Evolutionary conservation across 805 yeast genomes (phyloP).

Genomic region (Sugiyamaella boreocaroliniensis): DNA sequence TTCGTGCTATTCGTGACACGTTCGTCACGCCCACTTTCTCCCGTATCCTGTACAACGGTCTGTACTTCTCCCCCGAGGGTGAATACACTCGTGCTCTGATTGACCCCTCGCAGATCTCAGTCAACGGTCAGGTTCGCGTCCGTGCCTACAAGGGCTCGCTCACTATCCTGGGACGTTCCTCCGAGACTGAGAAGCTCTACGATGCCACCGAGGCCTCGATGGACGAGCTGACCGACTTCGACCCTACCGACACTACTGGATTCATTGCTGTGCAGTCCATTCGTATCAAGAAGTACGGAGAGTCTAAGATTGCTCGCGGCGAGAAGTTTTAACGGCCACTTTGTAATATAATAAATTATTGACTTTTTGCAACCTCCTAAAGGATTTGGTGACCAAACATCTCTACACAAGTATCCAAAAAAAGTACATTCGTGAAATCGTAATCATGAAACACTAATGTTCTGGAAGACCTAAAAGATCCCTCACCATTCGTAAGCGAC

Average conservation of each 20-base stretch:
- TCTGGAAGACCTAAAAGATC: neutral
- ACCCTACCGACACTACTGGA: constrained; percentile 94
- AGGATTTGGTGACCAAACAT: no score
- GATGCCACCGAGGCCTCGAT: constrained; percentile 97
- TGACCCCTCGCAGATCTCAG: constrained; percentile 88
- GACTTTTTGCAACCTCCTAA: neutral
- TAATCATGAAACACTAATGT: no score
- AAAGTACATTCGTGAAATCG: no score
- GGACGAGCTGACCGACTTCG: constrained; percentile 98
- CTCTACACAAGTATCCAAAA: no score
- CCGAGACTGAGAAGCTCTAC: constrained; percentile 91
- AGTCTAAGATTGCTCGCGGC: constrained; percentile 80
- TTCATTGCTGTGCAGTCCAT: constrained; percentile 97
- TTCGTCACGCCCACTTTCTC: constrained; percentile 93
- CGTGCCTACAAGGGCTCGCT: constrained; percentile 88
- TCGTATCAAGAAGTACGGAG: constrained; percentile 97
- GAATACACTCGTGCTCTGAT: constrained; percentile 79
- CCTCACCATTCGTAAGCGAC: neutral
- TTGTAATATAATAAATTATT: neutral
- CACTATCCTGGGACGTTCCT: constrained; percentile 83
- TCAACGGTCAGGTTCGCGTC: constrained; percentile 93
- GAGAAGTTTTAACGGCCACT: constrained; percentile 30
- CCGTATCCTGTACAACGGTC: constrained; percentile 88
- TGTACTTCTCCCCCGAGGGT: constrained; percentile 97
- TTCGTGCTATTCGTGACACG: constrained; percentile 90